Evolutionary conservation across 1,284 basidiomycete species (phyloP).

Genomic region (Cystobasidium pallidum): DNA sequence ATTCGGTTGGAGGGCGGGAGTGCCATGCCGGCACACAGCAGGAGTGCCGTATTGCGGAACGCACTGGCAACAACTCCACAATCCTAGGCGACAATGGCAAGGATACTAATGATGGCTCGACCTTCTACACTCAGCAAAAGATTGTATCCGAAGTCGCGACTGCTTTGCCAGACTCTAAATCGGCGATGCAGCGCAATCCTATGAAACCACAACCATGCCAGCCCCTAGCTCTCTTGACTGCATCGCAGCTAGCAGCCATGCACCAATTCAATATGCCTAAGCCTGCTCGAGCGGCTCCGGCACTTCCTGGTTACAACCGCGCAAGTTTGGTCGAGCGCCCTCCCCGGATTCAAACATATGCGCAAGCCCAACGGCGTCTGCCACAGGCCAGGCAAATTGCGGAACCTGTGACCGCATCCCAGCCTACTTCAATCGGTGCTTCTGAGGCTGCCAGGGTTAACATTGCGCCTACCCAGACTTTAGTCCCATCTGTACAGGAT

Average conservation of each 20-base stretch:
- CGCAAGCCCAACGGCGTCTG: neutral
- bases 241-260: slow-evolving; percentile 8
- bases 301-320: neutral
- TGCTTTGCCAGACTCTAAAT: neutral
- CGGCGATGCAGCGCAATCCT: neutral
- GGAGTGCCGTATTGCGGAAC: neutral
- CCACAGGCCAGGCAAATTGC: neutral
- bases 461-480: neutral
- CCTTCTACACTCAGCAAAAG: too few species aligned
- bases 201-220: neutral
- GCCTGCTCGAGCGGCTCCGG: neutral
- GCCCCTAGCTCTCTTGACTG: neutral
- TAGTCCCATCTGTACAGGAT: neutral
- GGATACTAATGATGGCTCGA: too few species aligned
- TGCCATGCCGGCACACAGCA: neutral
- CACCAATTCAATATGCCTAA: slow-evolving; percentile 25
- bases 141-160: too few species aligned
- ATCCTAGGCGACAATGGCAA: neutral
- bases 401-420: neutral
- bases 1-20: neutral
- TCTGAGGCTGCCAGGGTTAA: neutral
- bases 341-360: neutral
- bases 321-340: neutral
- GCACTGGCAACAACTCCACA: neutral
- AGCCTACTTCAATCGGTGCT: neutral